phyloP scores from a whole-genome alignment of 768 basidiomycete species.

The Cyclocybe aegerita region DNA sequence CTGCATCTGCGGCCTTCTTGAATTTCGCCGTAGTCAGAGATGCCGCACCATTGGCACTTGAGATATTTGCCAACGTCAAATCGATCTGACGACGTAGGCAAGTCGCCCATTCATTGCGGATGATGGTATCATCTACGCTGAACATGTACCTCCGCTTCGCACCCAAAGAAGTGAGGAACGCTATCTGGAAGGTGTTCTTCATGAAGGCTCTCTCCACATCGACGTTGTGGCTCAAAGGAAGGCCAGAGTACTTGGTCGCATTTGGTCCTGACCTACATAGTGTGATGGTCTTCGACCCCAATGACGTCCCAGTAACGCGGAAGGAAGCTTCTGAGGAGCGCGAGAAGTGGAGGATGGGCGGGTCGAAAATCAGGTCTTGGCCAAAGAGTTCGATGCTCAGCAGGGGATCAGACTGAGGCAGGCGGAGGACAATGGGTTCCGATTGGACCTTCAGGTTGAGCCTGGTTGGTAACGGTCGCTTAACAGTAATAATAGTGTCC shows the following conservation, averaged over 20 bases:
- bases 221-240: slow-evolving; percentile 78
- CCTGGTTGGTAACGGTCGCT: slow-evolving; percentile 70
- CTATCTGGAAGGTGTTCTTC: slow-evolving; percentile 93
- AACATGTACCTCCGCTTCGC: slow-evolving; percentile 91
- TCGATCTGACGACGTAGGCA: slow-evolving; percentile 71
- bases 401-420: slow-evolving; percentile 82
- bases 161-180: slow-evolving; percentile 70
- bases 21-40: slow-evolving; percentile 44
- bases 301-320: slow-evolving; percentile 81
- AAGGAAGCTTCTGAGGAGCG: slow-evolving; percentile 84
- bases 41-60: slow-evolving; percentile 30
- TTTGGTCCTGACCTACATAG: slow-evolving; percentile 84
- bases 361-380: slow-evolving; percentile 87
- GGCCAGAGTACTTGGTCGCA: slow-evolving; percentile 77
- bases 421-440: slow-evolving; percentile 81
- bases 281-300: slow-evolving; percentile 81
- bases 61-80: slow-evolving; percentile 31
- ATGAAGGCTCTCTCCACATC: slow-evolving; percentile 91
- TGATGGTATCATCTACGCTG: slow-evolving; percentile 79
- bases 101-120: slow-evolving; percentile 72
- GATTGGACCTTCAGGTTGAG: slow-evolving; percentile 89
- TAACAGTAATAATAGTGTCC: slow-evolving; percentile 64
- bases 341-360: slow-evolving; percentile 76
- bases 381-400: slow-evolving; percentile 84
- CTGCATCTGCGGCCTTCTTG: slow-evolving; percentile 65